Conservation (phyloP, 2,329 filamentous ascomycete species). For the Chaetomium sp. region DNA sequence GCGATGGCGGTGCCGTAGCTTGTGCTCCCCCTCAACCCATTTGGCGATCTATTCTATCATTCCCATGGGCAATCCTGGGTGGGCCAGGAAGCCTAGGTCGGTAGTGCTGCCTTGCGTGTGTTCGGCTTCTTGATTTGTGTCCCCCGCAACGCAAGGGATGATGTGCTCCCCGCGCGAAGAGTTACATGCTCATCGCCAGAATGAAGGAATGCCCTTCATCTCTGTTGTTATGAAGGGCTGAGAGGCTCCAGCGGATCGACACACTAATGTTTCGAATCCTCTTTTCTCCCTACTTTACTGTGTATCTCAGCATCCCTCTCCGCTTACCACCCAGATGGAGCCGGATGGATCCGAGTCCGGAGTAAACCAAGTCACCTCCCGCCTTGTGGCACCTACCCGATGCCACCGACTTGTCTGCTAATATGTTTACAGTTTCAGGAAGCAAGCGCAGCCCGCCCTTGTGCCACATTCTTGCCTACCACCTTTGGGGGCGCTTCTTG, state of each 20-base stretch:
- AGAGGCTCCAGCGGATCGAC: conserved; percentile 18
- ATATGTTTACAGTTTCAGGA: conserved; percentile 19
- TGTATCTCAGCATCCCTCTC: conserved; percentile 1
- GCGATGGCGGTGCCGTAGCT: conserved; percentile 1
- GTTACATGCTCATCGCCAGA: conserved; percentile 4
- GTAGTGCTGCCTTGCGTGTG: background rate
- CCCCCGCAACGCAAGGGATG: conserved; percentile 24
- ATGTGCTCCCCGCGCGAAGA: background rate
- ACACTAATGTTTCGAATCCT: conserved; percentile 17
- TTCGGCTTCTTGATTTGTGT: conserved; percentile 8
- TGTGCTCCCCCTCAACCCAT: background rate
- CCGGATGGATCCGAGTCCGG: conserved; percentile 17
- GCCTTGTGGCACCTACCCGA: conserved; percentile 22
- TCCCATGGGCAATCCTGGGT: conserved; percentile 12
- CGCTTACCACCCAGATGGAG: no score
- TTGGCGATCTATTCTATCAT: conserved; percentile 1
- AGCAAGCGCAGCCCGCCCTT: conserved; percentile 13
- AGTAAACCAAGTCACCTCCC: conserved; percentile 13
- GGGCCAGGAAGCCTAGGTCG: background rate
- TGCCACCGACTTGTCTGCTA: conserved; percentile 11
- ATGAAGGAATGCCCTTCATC: conserved; percentile 27
- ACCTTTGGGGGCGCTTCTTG: background rate
- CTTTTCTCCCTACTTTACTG: conserved; percentile 1
- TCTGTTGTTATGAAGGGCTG: conserved; percentile 25
- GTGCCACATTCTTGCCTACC: conserved; percentile 11